phyloP scores from a whole-genome alignment of 1,139 yeast species.

The Saccharomycopsis phalli region DNA sequence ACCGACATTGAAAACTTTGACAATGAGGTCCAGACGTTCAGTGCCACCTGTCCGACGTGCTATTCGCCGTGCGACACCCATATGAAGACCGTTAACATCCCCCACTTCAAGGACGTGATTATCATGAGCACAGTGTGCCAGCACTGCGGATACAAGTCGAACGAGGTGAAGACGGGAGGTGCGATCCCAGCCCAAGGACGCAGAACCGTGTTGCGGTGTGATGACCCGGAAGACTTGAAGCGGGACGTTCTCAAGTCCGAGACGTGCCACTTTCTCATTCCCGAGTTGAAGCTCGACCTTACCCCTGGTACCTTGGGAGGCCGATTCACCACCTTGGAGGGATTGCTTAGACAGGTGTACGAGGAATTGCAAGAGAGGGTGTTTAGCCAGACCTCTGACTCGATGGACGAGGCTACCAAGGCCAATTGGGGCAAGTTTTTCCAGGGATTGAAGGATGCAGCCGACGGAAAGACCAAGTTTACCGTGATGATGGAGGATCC shows the following conservation, averaged over 20 bases:
- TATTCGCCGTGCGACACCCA: slow-evolving; percentile 76
- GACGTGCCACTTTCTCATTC: slow-evolving; percentile 77
- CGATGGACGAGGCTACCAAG: slow-evolving; percentile 75
- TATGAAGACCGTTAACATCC: slow-evolving; percentile 94
- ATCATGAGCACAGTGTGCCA: slow-evolving; percentile 94
- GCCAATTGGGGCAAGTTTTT: slow-evolving; percentile 78
- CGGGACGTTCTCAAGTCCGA: slow-evolving; percentile 94
- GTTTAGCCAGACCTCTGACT: slow-evolving; percentile 78
- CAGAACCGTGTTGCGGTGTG: slow-evolving; percentile 62
- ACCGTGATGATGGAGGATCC: slow-evolving; percentile 92
- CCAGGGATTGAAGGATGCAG: slow-evolving; percentile 66
- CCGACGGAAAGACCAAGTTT: slow-evolving; percentile 73
- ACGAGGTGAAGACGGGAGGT: slow-evolving; percentile 98
- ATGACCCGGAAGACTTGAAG: slow-evolving; percentile 88
- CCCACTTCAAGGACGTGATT: slow-evolving; percentile 95
- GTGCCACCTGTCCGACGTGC: slow-evolving; percentile 90
- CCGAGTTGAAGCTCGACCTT: slow-evolving; percentile 83
- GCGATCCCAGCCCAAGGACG: slow-evolving; percentile 84
- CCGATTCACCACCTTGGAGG: slow-evolving; percentile 94
- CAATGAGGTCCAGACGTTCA: slow-evolving; percentile 88
- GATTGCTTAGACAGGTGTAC: slow-evolving; percentile 76
- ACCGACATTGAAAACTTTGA: slow-evolving; percentile 78
- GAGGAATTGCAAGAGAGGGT: slow-evolving; percentile 86
- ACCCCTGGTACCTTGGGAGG: slow-evolving; percentile 98
- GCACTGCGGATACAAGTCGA: slow-evolving; percentile 90